Base-by-base conservation (phyloP, 352 stramenopile genomes). In the Pythium chondricola region DNA sequence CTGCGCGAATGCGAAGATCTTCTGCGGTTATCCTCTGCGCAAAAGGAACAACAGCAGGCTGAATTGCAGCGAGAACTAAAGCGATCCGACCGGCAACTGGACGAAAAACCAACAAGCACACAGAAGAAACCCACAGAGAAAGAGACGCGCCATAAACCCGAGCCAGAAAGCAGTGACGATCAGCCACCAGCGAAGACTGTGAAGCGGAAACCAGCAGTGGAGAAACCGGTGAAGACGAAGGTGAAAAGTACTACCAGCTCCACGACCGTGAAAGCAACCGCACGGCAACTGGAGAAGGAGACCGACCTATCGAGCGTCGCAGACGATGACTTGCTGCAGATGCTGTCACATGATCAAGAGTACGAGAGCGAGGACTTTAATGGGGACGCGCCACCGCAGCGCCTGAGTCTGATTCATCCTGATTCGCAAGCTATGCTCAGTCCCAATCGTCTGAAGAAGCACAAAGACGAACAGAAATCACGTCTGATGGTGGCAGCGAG, bases 341-440 rank as follows among this genome's bases (percentile, higher is more conserved):
- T 88, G 52, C 60, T 88, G 27, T 71, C 71, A 18, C 55, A 76
- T 37, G 64, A 83, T 26, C 50, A 73, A 32, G 63, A 73, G n/a
- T 74, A 71, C 29, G 58, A 51, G 14, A 88, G 77, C 42, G 76
- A 88, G 14, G 76, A 88, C 44, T 47, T 63, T 43, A 33, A 33
- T 8, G 65, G 68, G 32, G 65, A 71, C 11, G 67, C 67, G 27
- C 57, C 65, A 21, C 70, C 74, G 18, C n/a, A n/a, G n/a, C 61
- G 71, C 47, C 39, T 66, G 43, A 82, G 65, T 58, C 65, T 88
- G 29, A 78, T 88, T 51, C 49, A 83, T 8, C 61, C 76, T 1
- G 54, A 72, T 10, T 62, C 67, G 1, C 35, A 62, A 2, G 39
- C 54, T 4, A 45, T 53, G 10, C 27, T 47, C 6, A 60, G 33